Evolutionary conservation across 2,329 filamentous ascomycete genomes (phyloP).

Genomic region (Calycina herbarum): DNA sequence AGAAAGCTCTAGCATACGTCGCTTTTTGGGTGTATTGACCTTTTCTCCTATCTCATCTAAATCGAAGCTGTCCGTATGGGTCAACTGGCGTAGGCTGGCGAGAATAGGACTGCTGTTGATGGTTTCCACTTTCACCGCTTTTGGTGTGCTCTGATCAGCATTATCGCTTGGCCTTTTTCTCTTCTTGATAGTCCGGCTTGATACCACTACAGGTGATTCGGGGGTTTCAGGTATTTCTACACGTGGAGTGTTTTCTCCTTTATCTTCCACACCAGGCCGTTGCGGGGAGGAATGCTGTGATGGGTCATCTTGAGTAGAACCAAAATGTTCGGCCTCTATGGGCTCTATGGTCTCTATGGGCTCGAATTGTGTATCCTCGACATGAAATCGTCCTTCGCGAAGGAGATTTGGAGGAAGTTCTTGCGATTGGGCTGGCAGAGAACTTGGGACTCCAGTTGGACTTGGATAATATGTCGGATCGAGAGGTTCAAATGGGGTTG

Average conservation of each 20-base stretch:
- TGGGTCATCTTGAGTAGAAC: conserved; percentile 31
- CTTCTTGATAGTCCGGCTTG: conserved; percentile 31
- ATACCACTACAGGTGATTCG: conserved; percentile 31
- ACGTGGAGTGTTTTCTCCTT: not conserved
- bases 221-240: conserved; percentile 17
- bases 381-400: not conserved
- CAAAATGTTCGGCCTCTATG: conserved; percentile 26
- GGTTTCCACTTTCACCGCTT: conserved; percentile 33
- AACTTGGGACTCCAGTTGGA: conserved; percentile 8
- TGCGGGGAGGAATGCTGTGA: not conserved
- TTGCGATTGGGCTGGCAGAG: not conserved
- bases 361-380: conserved; percentile 23
- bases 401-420: conserved; percentile 19
- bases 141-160: conserved; percentile 8
- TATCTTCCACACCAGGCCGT: not conserved
- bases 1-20: conserved; percentile 17
- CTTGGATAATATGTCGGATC: conserved; percentile 10
- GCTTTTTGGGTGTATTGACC: conserved; percentile 38
- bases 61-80: conserved; percentile 36
- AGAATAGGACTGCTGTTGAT: conserved; percentile 34
- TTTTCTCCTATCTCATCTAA: conserved; percentile 40
- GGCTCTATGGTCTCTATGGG: conserved; percentile 20
- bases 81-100: conserved; percentile 22
- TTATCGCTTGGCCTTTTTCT: conserved; percentile 24
- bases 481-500: not conserved